These are phyloP conservation scores for Fonsecaea erecta DNA, from an alignment of 2,329 filamentous ascomycete species.

Conservation along the genomic window DNA sequence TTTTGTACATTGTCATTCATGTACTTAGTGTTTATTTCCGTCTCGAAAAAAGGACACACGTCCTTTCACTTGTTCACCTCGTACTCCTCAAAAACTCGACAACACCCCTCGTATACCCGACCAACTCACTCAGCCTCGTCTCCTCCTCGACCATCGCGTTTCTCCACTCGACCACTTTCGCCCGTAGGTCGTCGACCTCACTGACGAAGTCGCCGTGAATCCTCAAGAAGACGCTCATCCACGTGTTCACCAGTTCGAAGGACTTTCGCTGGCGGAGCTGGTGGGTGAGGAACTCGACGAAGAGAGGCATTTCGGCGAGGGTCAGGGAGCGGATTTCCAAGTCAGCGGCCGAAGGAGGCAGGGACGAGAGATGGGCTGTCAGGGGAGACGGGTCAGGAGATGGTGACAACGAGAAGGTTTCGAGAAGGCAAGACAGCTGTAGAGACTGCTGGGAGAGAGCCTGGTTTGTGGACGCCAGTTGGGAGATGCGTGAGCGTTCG, in stretches of 20 bases:
- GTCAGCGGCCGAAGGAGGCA: conserved; percentile 84
- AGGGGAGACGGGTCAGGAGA: conserved; percentile 67
- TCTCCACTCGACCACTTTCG: conserved; percentile 71
- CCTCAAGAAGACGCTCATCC: conserved; percentile 93
- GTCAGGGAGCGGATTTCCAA: conserved; percentile 84
- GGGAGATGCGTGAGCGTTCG: conserved; percentile 70
- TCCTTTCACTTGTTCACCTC: conserved; percentile 40
- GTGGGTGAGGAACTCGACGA: conserved; percentile 78
- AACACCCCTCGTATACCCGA: conserved; percentile 87
- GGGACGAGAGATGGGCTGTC: conserved; percentile 75
- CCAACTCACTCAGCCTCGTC: conserved; percentile 71
- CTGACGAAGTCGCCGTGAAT: conserved; percentile 70
- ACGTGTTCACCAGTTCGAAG: conserved; percentile 92
- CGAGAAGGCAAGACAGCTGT: conserved; percentile 10
- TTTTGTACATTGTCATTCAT: background rate
- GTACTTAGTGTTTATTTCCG: no score
- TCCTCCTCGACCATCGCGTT: conserved; percentile 72
- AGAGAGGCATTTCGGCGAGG: conserved; percentile 75
- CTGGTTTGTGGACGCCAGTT: conserved; percentile 58
- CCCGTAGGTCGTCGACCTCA: conserved; percentile 44
- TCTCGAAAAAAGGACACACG: background rate
- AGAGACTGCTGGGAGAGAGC: background rate
- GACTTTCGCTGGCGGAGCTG: conserved; percentile 70
- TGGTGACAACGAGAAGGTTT: background rate
- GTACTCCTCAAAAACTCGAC: conserved; percentile 75